Evolutionary conservation across 768 basidiomycete genomes (phyloP), one percentile per base, ranked within the genome.

Genomic region (Termitomyces sp.): DNA sequence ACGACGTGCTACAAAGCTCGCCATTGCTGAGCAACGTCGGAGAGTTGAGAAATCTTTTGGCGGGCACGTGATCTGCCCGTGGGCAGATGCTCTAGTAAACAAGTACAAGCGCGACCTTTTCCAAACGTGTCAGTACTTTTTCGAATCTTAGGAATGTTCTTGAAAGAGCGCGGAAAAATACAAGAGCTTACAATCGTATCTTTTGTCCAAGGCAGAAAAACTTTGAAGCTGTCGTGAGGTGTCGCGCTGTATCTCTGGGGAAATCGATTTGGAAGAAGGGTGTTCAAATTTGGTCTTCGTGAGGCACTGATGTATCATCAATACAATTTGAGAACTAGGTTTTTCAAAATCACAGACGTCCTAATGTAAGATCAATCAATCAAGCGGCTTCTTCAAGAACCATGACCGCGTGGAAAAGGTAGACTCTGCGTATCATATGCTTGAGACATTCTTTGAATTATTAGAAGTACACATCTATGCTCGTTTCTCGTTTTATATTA

Each of bases 41-140:
- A 18, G 28, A n/a, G 2, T 49, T 11, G 30, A 14, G 22, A 49
- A 49, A 49, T 49, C 32, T 50, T 52, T 20, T 52, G 26, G 1
- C 10, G 3, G 1, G 1, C 52, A 40, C 38, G 52, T 52, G 52
- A 41, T 13, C 6, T 22, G 13, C 2, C 16, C 6, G 11, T 5
- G 5, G n/a, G 10, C 18, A 5, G n/a, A 2, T 38, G 3, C 2
- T 48, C 9, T 13, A n/a, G 7, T 28, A 52, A 52, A 52, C 16
- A 52, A n/a, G 3, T 6, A 52, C 36, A 52, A 52, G 36, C 51
- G 35, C 36, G 26, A 28, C 18, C 6, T 18, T 1, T 28, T 52
- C 51, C 20, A 18, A 38, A 26, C 50, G 35, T 22, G 24, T 26
- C 76, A 9, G n/a, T 41, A 9, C 1, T 20, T 41, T n/a, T n/a